Evolutionary conservation across 768 basidiomycete species (phyloP), one percentile per base, ranked within the genome.

Genomic region (Trichaptum fuscoviolaceum): DNA sequence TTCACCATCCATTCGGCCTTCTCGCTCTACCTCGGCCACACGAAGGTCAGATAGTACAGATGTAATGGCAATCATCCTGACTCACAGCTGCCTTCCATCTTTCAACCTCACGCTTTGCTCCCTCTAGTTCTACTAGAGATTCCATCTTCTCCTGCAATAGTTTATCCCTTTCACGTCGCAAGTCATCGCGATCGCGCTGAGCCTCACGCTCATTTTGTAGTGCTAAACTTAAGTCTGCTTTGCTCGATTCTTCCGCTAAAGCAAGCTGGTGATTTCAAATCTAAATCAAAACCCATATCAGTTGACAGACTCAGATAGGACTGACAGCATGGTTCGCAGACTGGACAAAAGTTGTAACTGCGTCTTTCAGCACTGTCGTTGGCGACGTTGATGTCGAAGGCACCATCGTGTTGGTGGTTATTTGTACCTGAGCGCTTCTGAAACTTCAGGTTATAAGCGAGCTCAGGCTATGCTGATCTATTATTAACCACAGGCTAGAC

Each of bases 1-100:
- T 61, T 67, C 82, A 88, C 88, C 15, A 83, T 86, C 63, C 83
- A 66, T 69, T 88, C 86, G 7, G 83, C 80, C 75, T 87, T 85
- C 64, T 83, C 76, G 26, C 85, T 73, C 87, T 88, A 61, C 2
- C 30, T 61, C 59, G 30, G 59, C 30, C 59, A 61, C 69, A 66
- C 67, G n/a, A 64, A 61, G 65, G 42, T 52, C 42, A 52, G 42
- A 64, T 23, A n/a, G 27, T 66, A 65, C 69, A 68, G 58, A 27
- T 65, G 65, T 60, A 64, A 36, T 71, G 63, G 52, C n/a, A 34
- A 61, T 23, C 36, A 34, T 57, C 20, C 4, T 17, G 2, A 80
- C 87, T 71, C 70, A 89, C 88, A 30, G 80, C 72, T 64, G 84
- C 80, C 71, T 85, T 78, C 77, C 75, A 78, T 7, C 65, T 72